Evolutionary conservation across 2,329 filamentous ascomycete genomes (phyloP).

Genomic region (Fusarium sp.): DNA sequence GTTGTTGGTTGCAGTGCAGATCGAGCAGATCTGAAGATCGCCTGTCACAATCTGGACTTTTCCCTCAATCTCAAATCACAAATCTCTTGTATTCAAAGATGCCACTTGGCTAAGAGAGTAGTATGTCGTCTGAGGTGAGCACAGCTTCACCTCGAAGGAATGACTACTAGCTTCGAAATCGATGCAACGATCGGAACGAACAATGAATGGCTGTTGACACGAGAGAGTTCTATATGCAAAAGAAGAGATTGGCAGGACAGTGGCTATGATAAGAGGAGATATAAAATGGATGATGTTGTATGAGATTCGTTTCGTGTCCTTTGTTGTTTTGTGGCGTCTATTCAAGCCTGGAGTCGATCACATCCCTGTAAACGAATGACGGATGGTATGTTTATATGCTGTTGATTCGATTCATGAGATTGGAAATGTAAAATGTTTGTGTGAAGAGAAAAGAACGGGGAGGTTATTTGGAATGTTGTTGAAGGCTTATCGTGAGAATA

Average conservation of each 20-base stretch:
- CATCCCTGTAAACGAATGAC: background rate
- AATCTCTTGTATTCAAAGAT: background rate
- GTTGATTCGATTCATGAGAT: background rate
- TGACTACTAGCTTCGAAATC: background rate
- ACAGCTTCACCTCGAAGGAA: background rate
- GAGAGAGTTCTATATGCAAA: background rate
- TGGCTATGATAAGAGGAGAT: background rate
- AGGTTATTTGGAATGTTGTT: background rate
- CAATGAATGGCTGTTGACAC: background rate
- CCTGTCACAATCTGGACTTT: background rate
- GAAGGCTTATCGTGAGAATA: constrained; percentile 31
- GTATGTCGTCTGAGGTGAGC: background rate
- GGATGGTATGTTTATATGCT: background rate
- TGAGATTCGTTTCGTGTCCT: constrained; percentile 10
- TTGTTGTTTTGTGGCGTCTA: constrained; percentile 40
- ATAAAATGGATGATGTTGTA: constrained; percentile 1
- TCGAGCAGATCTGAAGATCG: background rate
- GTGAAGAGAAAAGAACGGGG: background rate
- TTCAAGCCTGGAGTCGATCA: constrained; percentile 15
- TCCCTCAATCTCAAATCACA: background rate
- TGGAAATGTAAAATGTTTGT: background rate
- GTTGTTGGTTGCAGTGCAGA: background rate
- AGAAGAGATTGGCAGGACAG: background rate
- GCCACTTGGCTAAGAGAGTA: background rate
- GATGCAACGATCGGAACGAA: background rate